Evolutionary conservation across 2,329 filamentous ascomycete species (phyloP), one percentile per base, ranked within the genome.

Genomic region (Fusarium protoensiforme): DNA sequence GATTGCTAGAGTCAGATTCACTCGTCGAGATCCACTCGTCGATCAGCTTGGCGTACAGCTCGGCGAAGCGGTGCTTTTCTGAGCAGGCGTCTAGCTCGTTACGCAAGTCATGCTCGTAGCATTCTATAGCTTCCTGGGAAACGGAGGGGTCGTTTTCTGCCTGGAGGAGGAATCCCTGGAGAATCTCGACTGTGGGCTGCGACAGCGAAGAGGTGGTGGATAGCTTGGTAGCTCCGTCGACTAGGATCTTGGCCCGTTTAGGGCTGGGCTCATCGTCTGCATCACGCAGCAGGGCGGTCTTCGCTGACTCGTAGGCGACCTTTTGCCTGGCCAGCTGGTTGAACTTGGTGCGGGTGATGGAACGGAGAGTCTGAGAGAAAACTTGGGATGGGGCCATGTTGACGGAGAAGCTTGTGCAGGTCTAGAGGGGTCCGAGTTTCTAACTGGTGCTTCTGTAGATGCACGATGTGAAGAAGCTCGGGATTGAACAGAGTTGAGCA

Each of bases 41-140:
- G 31, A 85, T 83, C 9, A 85, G 78, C 59, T 82, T 78, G 13
- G 81, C 83, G 62, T 85, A 85, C 13, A 85, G 78, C 9, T 81
- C 80, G 1, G 84, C 83, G 61, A 82, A 84, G 57, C 81, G 72
- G 63, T 82, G 83, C 69, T 81, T 84, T 27, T 81, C 78, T 2
- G 83, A 83, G 61, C 83, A 81, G 13, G 77, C 77, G 18, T 83
- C 75, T 8, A 85, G 79, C 16, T 57, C 53, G 33, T 35, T n/a
- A 4, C 53, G 53, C 29, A 57, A 35, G 31, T 31, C 20, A 36
- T 29, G 51, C 22, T 54, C 51, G 20, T 35, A 54, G 3, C n/a
- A 9, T 33, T 54, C 51, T 20, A 54, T 14, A 7, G 11, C 27
- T n/a, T 54, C 27, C 11, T 31, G 27, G 1, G 51, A 54, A 33